Conservation (phyloP, 371 early-diverging fungal species). For the Rhizopus sp. region DNA sequence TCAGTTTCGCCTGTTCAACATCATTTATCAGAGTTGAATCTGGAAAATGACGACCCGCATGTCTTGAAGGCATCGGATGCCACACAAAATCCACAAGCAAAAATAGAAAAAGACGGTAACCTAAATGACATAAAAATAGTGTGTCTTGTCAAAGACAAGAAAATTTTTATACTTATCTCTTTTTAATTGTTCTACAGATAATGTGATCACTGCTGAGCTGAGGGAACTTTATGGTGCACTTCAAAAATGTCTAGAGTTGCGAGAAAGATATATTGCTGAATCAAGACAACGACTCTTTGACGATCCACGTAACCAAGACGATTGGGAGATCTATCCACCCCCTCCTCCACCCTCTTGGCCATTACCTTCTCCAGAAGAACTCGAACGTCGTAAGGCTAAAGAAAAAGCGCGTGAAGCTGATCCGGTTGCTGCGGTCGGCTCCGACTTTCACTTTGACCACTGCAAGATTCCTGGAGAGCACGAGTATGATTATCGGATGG, state of each 20-base stretch:
- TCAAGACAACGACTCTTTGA: conserved; percentile 81
- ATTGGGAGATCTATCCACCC: conserved; percentile 89
- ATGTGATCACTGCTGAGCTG: conserved; percentile 59
- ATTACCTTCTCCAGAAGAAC: conserved; percentile 46
- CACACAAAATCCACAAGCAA: background rate
- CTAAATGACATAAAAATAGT: background rate
- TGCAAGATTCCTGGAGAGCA: conserved; percentile 64
- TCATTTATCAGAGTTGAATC: conserved; percentile 3
- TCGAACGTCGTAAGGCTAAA: conserved; percentile 40
- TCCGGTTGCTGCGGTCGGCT: conserved; percentile 52
- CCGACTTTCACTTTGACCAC: conserved; percentile 64
- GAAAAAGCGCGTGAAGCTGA: conserved; percentile 53
- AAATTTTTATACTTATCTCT: background rate
- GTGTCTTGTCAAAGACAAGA: background rate
- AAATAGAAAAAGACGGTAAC: background rate
- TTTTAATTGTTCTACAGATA: conserved; percentile 25
- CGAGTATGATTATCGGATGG: conserved; percentile 19
- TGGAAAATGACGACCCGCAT: conserved; percentile 2
- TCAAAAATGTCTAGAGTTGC: conserved; percentile 75
- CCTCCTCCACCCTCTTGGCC: conserved; percentile 83
- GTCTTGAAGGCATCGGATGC: conserved; percentile 2
- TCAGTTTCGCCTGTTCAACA: conserved; percentile 18
- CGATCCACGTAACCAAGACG: conserved; percentile 81
- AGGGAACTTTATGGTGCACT: conserved; percentile 53
- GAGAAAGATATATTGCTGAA: conserved; percentile 83